phyloP scores from a whole-genome alignment of 2,329 filamentous ascomycete genomes.

The Xylogone sp. region DNA sequence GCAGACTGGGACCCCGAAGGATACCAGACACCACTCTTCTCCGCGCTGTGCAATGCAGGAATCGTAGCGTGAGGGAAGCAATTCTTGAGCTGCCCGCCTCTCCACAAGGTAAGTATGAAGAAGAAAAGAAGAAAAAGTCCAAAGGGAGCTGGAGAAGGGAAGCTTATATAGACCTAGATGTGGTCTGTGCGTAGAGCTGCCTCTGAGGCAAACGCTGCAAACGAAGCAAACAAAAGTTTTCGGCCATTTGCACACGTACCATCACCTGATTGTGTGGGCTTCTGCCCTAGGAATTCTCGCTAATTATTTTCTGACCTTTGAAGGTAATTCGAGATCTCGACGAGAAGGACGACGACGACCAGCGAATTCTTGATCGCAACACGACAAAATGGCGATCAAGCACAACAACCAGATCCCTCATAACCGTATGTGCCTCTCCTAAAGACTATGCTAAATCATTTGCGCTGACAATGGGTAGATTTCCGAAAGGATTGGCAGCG shows the following conservation, averaged over 20 bases:
- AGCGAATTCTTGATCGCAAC: conserved; percentile 23
- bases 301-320: not conserved
- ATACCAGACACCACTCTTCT: conserved; percentile 35
- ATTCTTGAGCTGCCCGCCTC: conserved; percentile 25
- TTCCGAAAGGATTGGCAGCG: conserved; percentile 99
- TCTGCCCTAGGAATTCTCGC: not conserved
- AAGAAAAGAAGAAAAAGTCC: conserved; percentile 14
- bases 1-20: conserved; percentile 28
- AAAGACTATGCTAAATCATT: conserved; percentile 21
- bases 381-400: conserved; percentile 76
- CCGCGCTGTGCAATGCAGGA: conserved; percentile 57
- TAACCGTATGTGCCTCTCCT: conserved; percentile 68
- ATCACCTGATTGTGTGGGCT: not conserved
- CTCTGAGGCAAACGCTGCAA: not conserved
- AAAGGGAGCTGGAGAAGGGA: conserved; percentile 5
- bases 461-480: conserved; percentile 52
- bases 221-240: not conserved
- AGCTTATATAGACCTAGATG: conserved; percentile 5
- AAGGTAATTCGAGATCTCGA: not conserved
- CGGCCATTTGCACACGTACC: not conserved
- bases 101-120: conserved; percentile 35
- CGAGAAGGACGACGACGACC: conserved; percentile 13
- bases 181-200: not conserved
- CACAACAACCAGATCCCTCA: conserved; percentile 98
- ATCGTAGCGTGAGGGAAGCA: conserved; percentile 27